A percentile compares a stretch with the other conserved stretches of the same genome.
These are phyloP conservation scores for Fusarium solani-melongenae DNA, from an alignment of 2,329 filamentous ascomycete species.

Conservation along the genomic window DNA sequence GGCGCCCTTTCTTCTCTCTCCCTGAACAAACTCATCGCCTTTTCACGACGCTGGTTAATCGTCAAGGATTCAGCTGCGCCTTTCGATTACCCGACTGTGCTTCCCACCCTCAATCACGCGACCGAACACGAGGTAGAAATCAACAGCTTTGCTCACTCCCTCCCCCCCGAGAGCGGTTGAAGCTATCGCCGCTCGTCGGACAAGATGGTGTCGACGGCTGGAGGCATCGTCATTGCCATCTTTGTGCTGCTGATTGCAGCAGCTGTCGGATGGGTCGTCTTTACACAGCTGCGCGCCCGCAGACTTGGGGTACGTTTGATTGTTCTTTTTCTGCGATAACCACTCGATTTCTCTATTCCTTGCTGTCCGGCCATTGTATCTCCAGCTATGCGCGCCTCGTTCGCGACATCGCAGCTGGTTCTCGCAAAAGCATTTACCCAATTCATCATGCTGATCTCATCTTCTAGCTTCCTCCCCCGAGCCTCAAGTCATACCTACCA, in stretches of 20 bases:
- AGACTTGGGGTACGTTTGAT: conserved; percentile 71
- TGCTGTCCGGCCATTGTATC: not conserved
- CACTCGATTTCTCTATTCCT: not conserved
- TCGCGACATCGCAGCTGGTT: not conserved
- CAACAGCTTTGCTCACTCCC: not conserved
- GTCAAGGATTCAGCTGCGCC: not conserved
- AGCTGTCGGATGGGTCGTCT: conserved; percentile 74
- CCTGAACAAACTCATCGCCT: not conserved
- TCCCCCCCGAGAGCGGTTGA: not conserved
- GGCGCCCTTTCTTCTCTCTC: not conserved
- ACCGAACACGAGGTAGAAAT: not conserved
- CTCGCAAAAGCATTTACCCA: not conserved
- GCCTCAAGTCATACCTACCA: conserved; percentile 75
- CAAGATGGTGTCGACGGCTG: conserved; percentile 67
- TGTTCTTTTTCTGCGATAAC: not conserved
- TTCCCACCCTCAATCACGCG: conserved; percentile 6
- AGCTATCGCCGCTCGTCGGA: not conserved
- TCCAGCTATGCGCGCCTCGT: not conserved
- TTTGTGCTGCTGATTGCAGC: conserved; percentile 69
- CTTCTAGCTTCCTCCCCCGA: conserved; percentile 75
- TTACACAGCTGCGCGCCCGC: conserved; percentile 77
- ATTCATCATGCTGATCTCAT: conserved; percentile 16
- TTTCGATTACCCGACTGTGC: not conserved
- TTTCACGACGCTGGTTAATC: not conserved
- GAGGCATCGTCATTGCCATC: conserved; percentile 79